phyloP scores from a whole-genome alignment of 1,139 yeast species.

The Pichia sp. region DNA sequence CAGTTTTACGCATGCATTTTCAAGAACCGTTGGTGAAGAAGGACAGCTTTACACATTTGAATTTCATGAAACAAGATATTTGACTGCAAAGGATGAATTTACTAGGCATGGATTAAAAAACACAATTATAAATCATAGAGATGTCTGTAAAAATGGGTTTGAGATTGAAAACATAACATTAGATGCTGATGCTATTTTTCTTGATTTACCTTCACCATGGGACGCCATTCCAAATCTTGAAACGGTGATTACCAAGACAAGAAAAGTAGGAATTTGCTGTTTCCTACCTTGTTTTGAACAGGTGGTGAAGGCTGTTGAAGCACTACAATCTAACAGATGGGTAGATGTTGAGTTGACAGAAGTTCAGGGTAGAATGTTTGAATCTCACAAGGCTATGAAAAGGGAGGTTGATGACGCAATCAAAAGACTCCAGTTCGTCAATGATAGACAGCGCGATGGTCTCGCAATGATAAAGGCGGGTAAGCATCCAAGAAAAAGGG shows the following conservation, averaged over 20 bases:
- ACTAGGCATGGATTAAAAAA: constrained; percentile 55
- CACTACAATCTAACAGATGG: constrained; percentile 75
- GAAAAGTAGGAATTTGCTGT: constrained; percentile 71
- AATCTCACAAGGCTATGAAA: constrained; percentile 85
- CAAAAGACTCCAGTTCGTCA: constrained; percentile 72
- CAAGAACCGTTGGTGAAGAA: constrained; percentile 57
- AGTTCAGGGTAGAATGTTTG: constrained; percentile 80
- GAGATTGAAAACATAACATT: constrained; percentile 35
- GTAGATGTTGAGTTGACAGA: constrained; percentile 90
- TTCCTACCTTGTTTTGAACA: constrained; percentile 98
- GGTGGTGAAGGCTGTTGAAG: constrained; percentile 76
- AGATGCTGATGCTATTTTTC: constrained; percentile 65
- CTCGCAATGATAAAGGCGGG: constrained; percentile 34
- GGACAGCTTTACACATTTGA: constrained; percentile 81
- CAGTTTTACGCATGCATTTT: constrained; percentile 87
- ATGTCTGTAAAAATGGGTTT: constrained; percentile 88
- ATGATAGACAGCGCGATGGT: constrained; percentile 66
- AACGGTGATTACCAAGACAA: constrained; percentile 45
- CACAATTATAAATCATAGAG: constrained; percentile 63
- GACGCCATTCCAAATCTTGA: constrained; percentile 76
- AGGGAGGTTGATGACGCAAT: constrained; percentile 75
- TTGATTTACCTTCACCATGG: constrained; percentile 98
- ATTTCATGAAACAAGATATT: constrained; percentile 77
- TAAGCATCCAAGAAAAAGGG: constrained; percentile 12
- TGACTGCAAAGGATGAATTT: constrained; percentile 75